Evolutionary conservation across 257 asterid genomes (phyloP).

Genomic region (Fraxinus excelsior): DNA sequence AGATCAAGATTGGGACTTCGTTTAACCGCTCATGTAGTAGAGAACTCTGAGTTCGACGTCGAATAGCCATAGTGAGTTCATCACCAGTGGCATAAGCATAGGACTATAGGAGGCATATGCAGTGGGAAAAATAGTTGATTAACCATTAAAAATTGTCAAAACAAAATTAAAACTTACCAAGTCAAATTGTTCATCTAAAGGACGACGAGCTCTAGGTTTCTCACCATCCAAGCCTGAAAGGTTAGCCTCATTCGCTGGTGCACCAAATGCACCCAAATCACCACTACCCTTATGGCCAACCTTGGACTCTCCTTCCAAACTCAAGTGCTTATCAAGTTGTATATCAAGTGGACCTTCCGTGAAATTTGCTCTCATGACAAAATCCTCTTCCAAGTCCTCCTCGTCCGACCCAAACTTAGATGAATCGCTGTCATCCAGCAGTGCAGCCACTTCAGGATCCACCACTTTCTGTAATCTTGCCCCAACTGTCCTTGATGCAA

Average conservation of each 20-base stretch:
- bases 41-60: neutral
- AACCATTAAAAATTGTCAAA: neutral
- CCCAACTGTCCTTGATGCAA: slow-evolving; percentile 58
- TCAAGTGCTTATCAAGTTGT: slow-evolving; percentile 39
- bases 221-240: slow-evolving; percentile 24
- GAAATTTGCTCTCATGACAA: slow-evolving; percentile 68
- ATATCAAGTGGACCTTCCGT: slow-evolving; percentile 49
- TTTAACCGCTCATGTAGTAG: neutral
- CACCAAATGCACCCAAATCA: slow-evolving; percentile 26
- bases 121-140: neutral
- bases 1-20: neutral
- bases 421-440: slow-evolving; percentile 67
- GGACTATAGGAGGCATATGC: neutral
- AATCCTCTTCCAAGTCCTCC: slow-evolving; percentile 94
- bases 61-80: neutral
- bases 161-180: slow-evolving; percentile 46
- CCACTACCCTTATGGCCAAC: slow-evolving; percentile 20
- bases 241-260: slow-evolving; percentile 8
- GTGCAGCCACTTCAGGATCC: slow-evolving; percentile 85
- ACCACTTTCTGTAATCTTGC: slow-evolving; percentile 65
- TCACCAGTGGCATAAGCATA: neutral
- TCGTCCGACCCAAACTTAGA: slow-evolving; percentile 63
- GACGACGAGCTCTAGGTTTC: slow-evolving; percentile 63
- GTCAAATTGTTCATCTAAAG: slow-evolving; percentile 88
- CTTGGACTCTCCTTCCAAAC: slow-evolving; percentile 22